A percentile compares a stretch with the other conserved stretches of the same genome.
Evolutionary conservation across 2,329 filamentous ascomycete species (phyloP).

Genomic region (Fusarium sp.): DNA sequence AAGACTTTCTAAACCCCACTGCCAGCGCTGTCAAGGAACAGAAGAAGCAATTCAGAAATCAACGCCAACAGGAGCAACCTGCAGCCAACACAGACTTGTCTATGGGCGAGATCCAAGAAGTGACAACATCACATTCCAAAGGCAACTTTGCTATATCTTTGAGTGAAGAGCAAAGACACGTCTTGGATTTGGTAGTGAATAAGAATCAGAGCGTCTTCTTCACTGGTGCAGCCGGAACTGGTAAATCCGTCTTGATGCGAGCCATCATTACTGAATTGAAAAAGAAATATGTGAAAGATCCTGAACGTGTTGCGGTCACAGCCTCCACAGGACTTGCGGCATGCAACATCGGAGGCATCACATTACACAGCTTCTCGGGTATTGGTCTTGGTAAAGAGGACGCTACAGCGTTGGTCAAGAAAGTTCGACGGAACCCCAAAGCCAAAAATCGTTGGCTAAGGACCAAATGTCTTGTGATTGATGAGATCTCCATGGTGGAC

Average conservation of each 20-base stretch:
- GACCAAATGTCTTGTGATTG: constrained; percentile 88
- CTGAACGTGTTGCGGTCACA: constrained; percentile 89
- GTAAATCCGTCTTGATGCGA: constrained; percentile 95
- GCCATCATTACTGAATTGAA: constrained; percentile 87
- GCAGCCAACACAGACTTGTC: constrained; percentile 51
- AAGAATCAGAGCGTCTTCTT: constrained; percentile 93
- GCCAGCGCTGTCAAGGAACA: constrained; percentile 67
- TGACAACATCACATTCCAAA: constrained; percentile 47
- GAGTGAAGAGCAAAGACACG: constrained; percentile 86
- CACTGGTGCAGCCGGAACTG: constrained; percentile 94
- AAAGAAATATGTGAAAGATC: constrained; percentile 79
- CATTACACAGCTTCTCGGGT: constrained; percentile 93
- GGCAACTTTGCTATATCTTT: constrained; percentile 71
- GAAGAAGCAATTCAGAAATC: constrained; percentile 78
- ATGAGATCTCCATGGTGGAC: constrained; percentile 99
- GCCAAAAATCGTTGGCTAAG: constrained; percentile 89
- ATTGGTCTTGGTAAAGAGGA: constrained; percentile 93
- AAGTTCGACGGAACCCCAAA: constrained; percentile 89
- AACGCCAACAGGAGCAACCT: constrained; percentile 55
- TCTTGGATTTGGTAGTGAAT: constrained; percentile 84
- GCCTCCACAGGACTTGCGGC: constrained; percentile 96
- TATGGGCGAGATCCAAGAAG: constrained; percentile 57
- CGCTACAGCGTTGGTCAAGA: constrained; percentile 82
- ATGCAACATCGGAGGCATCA: constrained; percentile 96
- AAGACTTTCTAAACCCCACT: constrained; percentile 45